phyloP scores from a whole-genome alignment of 257 asterid genomes.

The Primulina tabacum region DNA sequence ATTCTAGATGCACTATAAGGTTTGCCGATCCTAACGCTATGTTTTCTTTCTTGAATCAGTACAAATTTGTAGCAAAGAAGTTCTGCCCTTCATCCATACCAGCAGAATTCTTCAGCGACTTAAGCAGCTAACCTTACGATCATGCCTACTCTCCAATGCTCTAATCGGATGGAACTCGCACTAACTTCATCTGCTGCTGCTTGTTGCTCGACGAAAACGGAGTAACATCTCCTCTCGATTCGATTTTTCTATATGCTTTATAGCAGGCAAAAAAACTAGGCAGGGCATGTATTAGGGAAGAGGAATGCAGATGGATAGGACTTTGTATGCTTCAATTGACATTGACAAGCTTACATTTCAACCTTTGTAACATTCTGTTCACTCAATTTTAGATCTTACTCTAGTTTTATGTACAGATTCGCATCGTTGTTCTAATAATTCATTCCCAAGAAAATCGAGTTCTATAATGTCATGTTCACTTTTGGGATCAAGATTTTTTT shows the following conservation, averaged over 20 bases:
- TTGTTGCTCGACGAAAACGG: neutral
- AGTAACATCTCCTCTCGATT: conserved; percentile 8
- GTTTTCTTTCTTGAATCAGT: conserved; percentile 45
- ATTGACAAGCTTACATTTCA: neutral
- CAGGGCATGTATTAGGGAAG: no score
- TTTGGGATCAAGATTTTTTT: no score
- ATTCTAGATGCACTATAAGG: neutral
- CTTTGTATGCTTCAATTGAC: no score
- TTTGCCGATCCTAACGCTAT: neutral
- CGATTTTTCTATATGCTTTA: neutral
- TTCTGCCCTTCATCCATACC: conserved; percentile 44
- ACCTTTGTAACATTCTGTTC: conserved; percentile 23
- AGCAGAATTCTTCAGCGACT: conserved; percentile 30
- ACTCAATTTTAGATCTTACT: conserved; percentile 27
- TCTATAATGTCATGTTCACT: no score
- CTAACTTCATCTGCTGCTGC: conserved; percentile 10
- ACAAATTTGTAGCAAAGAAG: conserved; percentile 98
- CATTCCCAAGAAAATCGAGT: no score
- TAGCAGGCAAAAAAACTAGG: neutral
- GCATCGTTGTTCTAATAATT: no score
- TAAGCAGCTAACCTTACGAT: conserved; percentile 36
- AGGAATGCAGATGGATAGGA: no score
- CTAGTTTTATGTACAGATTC: no score
- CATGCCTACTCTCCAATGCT: conserved; percentile 25
- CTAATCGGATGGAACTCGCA: conserved; percentile 12